Conservation (phyloP, 495 filamentous ascomycete genomes). For the Poronia punctata region DNA sequence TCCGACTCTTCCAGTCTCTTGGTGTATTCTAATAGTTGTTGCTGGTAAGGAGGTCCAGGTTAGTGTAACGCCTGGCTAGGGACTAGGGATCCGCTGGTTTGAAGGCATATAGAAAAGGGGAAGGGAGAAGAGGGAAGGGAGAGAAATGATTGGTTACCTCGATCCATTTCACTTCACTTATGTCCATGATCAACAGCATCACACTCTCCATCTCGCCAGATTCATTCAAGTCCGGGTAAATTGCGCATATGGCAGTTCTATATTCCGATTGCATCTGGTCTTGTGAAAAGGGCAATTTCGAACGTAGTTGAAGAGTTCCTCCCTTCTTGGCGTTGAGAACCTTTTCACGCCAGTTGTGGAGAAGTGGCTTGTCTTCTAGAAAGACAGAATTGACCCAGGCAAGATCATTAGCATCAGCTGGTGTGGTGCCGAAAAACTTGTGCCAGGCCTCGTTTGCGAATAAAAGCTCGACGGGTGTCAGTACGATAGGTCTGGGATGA, state of each 20-base stretch:
- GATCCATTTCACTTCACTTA: constrained; percentile 41
- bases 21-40: constrained; percentile 14
- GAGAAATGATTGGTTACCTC: too few relatives aligned
- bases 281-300: constrained; percentile 14
- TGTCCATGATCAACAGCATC: constrained; percentile 32
- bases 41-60: too few relatives aligned
- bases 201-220: constrained; percentile 17
- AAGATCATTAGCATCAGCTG: constrained; percentile 8
- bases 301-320: constrained; percentile 19
- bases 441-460: constrained; percentile 20
- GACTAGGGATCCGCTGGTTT: too few relatives aligned
- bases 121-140: too few relatives aligned
- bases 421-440: constrained; percentile 12
- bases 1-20: constrained; percentile 55
- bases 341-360: constrained; percentile 13
- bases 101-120: too few relatives aligned
- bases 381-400: constrained; percentile 17
- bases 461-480: constrained; percentile 6
- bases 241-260: constrained; percentile 19
- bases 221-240: constrained; percentile 26
- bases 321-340: constrained; percentile 15
- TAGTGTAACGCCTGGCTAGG: too few relatives aligned
- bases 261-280: constrained; percentile 16
- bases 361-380: constrained; percentile 13
- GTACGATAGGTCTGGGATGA: neutral